Evolutionary conservation across 176 grass and related monocot genomes (phyloP), one percentile per base, ranked within the genome.

Genomic region (Coix lacrymajobi): DNA sequence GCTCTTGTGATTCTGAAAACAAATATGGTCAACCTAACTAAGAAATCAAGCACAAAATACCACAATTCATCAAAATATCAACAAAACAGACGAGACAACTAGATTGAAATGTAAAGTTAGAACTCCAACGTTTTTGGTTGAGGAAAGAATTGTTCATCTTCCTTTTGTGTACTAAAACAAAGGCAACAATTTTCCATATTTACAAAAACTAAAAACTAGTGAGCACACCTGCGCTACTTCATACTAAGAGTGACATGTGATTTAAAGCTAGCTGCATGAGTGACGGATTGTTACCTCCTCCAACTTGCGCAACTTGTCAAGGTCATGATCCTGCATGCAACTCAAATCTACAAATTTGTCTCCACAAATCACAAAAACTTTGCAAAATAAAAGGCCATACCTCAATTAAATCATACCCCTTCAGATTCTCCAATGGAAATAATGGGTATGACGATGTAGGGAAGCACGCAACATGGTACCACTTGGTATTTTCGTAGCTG

Each of bases 381-480:
- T 29, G 26, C 81, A 48, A 4, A 79, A 30, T 13, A 29, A 13
- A 49, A 83, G 29, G 52, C 22, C 65, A 38, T 62, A 89, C 86
- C 90, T 97, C 72, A 7, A 91, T 79, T 25, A 78, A 87, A 71
- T 83, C 66, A 79, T 94, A 88, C 5, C 88, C 92, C 71, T 61
- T 66, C 44, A 97, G 56, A 62, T 85, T 80, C 49, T 97, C 90
- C 58, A 84, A 63, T 8, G 64, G 20, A 60, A 68, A 77, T 58
- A 89, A 11, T 15, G 78, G 62, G 22, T 79, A 70, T 19, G 33
- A 66, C 45, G 74, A 79, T 12, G 70, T n/a, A 12, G 88, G 86
- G 77, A 93, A 96, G 87, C 94, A 93, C 29, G 54, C 62, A 8
- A 85, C 22, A 76, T 96, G 91, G 83, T 87, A 91, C 95, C 92